Evolutionary conservation across 164 flowering plant species (phyloP), one percentile per base, ranked within the genome.

Genomic region (Aristolochia californica): DNA sequence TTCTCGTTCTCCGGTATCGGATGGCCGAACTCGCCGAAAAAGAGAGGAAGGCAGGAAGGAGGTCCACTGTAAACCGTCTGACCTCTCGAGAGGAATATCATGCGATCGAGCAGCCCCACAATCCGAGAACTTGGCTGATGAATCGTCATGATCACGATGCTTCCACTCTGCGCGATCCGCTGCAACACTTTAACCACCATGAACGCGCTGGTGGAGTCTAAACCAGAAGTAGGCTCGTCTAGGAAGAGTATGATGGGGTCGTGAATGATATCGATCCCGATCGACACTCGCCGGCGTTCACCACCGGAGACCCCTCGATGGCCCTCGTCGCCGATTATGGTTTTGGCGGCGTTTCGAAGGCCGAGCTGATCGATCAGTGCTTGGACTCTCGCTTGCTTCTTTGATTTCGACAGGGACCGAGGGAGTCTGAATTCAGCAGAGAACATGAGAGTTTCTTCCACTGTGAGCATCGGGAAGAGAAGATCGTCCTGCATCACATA

Each of bases 1-100:
- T 91, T 85, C 75, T 91, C 96, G 47, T 74, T 81, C 14, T 78
- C 84, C 0, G 96, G 95, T 5, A 91, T 82, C 2, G 95, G 88
- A 28, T 75, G 78, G 1, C 93, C 96, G 48, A 86, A 84, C 3
- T 83, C 87, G 5, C 79, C 27, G 61, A 91, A 86, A 68, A 75
- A 91, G 0, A 0, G 30, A 0, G 87, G 84, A 5, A 91, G 66
- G 45, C 15, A 45, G 2, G 73, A 34, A 0, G 96, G 95, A 0
- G 91, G 20, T 7, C 96, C 96, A 30, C 77, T 72, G 70, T 62
- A 91, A 3, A 88, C 96, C 0, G 87, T 80, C 45, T 82, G 80
- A 0, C 98, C 98, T 0, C 74, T 73, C 0, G 96, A 88, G 16
- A 91, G 81, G 45, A 91, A 77, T 70, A 91, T 75, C 57, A 88